Conservation (phyloP, 2,329 filamentous ascomycete species). For the Didymella lethalis region DNA sequence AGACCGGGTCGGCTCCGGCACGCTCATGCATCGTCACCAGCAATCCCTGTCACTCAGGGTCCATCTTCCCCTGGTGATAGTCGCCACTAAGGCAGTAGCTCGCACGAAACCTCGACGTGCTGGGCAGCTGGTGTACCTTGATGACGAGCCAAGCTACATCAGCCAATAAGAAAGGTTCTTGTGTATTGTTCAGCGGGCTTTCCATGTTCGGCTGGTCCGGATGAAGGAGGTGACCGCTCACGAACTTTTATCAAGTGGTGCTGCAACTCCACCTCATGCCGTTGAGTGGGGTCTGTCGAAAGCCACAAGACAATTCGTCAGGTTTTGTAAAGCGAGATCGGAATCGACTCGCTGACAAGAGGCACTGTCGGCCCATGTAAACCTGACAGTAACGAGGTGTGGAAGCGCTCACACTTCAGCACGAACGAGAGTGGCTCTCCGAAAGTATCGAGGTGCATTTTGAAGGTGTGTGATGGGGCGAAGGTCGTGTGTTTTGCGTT, state of each 20-base stretch:
- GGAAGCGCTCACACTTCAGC: background rate
- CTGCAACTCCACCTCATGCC: conserved; percentile 8
- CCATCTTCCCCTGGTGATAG: conserved; percentile 20
- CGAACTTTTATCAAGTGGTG: background rate
- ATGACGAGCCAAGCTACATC: background rate
- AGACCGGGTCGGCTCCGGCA: conserved; percentile 11
- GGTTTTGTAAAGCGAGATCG: conserved; percentile 10
- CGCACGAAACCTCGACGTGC: conserved; percentile 7
- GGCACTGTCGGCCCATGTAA: conserved; percentile 3
- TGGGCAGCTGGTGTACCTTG: conserved; percentile 3
- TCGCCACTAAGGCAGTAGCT: conserved; percentile 20
- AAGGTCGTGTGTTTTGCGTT: background rate
- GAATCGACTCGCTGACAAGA: conserved; percentile 20
- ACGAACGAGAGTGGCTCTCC: background rate
- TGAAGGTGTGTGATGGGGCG: background rate
- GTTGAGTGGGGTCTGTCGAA: conserved; percentile 8
- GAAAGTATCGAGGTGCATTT: background rate
- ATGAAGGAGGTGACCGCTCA: conserved; percentile 3
- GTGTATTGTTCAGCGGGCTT: background rate
- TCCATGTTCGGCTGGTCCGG: conserved; percentile 5
- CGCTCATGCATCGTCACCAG: background rate
- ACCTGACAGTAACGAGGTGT: background rate
- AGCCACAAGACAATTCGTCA: conserved; percentile 7
- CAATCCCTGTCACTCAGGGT: conserved; percentile 20
- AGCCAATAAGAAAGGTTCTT: background rate